Evolutionary conservation across 2,329 filamentous ascomycete species (phyloP), one percentile per base, ranked within the genome.

Genomic region (Chaetomium globosum): DNA sequence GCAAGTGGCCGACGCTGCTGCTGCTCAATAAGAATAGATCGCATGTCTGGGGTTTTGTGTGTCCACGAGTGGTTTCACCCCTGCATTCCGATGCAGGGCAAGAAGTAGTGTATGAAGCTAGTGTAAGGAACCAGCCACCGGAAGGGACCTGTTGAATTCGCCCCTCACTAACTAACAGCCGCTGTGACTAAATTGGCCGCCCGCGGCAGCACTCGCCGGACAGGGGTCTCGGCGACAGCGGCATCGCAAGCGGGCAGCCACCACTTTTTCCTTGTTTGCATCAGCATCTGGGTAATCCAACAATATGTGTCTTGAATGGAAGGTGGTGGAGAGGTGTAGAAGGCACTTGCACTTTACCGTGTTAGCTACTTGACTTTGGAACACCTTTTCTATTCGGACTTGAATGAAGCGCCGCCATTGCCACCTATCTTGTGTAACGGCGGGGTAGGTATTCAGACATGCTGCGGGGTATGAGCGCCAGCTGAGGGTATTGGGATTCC

Each of bases 1-100:
- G 33, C 33, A 48, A 28, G 51, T 56, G 49, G 26, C 53, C 33
- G 61, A 49, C 61, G 16, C 57, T 58, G 61, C 52, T 64, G 65
- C 48, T 59, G 52, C 31, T 53, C 28, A 54, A 53, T 58, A 39
- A 19, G 48, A 57, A 36, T 39, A 31, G 65, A 55, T 43, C 13
- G 36, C 68, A 73, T 72, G 59, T 63, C 39, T 39, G 59, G 43
- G 52, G 36, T 33, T 61, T 66, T 59, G 58, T 39, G 55, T 30
- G 30, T 39, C 12, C 26, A 53, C 51, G 30, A 60, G 28, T 10
- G 23, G 33, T 16, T 49, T 52, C 43, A 21, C 53, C 43, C 23
- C 31, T 46, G 19, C 43, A n/a, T 49, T 55, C 23, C 31, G 53
- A 57, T 61, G 65, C 53, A 59, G 49, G 48, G 46, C 53, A 55